Base-by-base conservation (phyloP, 352 stramenopile genomes). In the Globisporangium abappressorium region DNA sequence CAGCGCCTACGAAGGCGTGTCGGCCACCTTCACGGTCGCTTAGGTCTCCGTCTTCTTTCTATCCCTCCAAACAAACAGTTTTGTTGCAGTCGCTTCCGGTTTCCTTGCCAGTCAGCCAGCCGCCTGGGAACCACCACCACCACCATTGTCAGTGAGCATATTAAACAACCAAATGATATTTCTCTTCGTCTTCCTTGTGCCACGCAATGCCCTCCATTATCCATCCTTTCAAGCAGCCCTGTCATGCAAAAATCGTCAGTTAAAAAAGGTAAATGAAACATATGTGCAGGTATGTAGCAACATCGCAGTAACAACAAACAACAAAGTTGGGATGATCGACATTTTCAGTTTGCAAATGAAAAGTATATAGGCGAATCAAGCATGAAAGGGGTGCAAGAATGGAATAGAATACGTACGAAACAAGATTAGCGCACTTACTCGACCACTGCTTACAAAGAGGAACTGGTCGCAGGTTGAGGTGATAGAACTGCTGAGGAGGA, bases 1-100 rank as follows among this genome's bases (percentile, higher is more conserved):
- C 41, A 69, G n/a, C 2, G 36, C 65, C 7, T 84, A 84, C 54
- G 57, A 79, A 30, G 69, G 70, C 41, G 70, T 71, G 26, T 82
- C 74, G 1, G 49, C 74, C 15, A 65, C 47, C 0, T 86, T 84
- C 57, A 69, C 54, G 3, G 62, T 84, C 20, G 38, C 36, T 1
- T 68, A 67, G 38, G 38, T 46, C n/a, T 30, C 12, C 4, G 36
- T 43, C 38, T 20, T 46, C 38, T 24, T n/a, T n/a, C 14, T 7
- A 22, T 26, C 38, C 24, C 51, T n/a, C 14, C 18, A 30, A 58
- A 33, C 51, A 57, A 33, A 6, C 18, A 49, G 28, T 59, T 33
- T 26, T 38, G 26, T 38, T 22, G 53, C 22, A 22, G 11, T 36
- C 24, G 47, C n/a, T 22, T 57, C 24, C n/a, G 26, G 51, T 49